Evolutionary conservation across 2,329 filamentous ascomycete genomes (phyloP), one percentile per base, ranked within the genome.

Genomic region (Pseudonectria buxi): DNA sequence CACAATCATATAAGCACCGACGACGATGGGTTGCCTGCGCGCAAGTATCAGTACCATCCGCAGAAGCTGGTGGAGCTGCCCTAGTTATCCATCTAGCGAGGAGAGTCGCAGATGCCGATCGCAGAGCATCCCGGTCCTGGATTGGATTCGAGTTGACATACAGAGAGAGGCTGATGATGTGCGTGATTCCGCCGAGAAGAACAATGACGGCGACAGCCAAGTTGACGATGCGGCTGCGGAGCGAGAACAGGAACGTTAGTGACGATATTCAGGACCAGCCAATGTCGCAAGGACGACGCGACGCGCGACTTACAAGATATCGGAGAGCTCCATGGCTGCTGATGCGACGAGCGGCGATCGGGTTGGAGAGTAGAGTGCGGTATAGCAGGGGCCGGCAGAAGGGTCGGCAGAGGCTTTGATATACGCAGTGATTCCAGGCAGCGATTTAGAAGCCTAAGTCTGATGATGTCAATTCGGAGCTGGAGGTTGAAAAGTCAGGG

Each of bases 211-310:
- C 92, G 46, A 94, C 81, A 54, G 71, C 86, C 63, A 98, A 72
- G 74, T 98, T 98, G 62, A 94, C 86, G 58, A 96, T 79, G 58
- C 92, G 92, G 70, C 92, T 96, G 61, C 41, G 50, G 40, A 43
- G 51, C 36, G 46, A 24, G 36, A 34, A 35, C n/a, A n/a, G 31
- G 46, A 52, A 42, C 32, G 53, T 68, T 57, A 69, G 63, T 57
- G 40, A 42, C 40, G 36, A 37, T 30, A 16, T 22, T 36, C 24
- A 24, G 34, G 30, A 4, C 28, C 14, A 15, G 14, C 16, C 26
- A 18, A 16, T 10, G 6, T n/a, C 30, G 28, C 37, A 24, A 15
- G 33, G 15, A 26, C 27, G 18, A 25, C 35, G 22, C 24, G 34
- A 32, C 31, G 40, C 29, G 32, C 33, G 26, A 56, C 85, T 69